A percentile compares a stretch with the other conserved stretches of the same genome.
phyloP scores from a whole-genome alignment of 2,329 filamentous ascomycete genomes.

The Cucurbitaria berberidis region DNA sequence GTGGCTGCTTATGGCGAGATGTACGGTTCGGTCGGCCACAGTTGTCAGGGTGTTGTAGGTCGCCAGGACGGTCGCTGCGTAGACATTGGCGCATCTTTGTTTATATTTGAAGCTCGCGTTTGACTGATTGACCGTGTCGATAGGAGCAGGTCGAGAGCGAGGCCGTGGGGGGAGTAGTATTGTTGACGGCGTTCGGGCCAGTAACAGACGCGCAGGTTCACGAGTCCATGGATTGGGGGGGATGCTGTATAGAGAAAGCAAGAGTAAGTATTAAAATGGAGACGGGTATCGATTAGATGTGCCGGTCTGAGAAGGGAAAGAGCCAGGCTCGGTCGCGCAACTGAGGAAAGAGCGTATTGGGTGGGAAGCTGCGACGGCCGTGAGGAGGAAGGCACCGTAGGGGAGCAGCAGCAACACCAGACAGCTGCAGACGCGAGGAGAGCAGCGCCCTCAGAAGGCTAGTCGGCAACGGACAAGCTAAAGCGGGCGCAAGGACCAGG shows the following conservation, averaged over 20 bases:
- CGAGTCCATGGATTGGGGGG: slow-evolving; percentile 27
- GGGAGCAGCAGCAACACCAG: slow-evolving; percentile 26
- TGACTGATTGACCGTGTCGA: slow-evolving; percentile 15
- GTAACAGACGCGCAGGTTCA: slow-evolving; percentile 40
- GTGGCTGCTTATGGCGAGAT: slow-evolving; percentile 30
- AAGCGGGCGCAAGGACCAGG: slow-evolving; percentile 25
- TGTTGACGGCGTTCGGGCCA: slow-evolving; percentile 27
- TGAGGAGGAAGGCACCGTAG: slow-evolving; percentile 37
- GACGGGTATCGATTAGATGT: slow-evolving; percentile 21
- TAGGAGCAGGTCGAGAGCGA: slow-evolving; percentile 12
- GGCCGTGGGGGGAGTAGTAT: slow-evolving; percentile 18
- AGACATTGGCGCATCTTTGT: slow-evolving; percentile 28
- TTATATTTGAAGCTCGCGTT: slow-evolving; percentile 6
- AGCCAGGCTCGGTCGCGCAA: slow-evolving; percentile 36
- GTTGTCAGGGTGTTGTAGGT: slow-evolving; percentile 11
- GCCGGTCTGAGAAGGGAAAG: slow-evolving; percentile 34
- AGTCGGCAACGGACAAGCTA: slow-evolving; percentile 5
- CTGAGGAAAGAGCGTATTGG: slow-evolving; percentile 45
- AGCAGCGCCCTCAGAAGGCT: slow-evolving; percentile 6
- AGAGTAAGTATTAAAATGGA: slow-evolving; percentile 23
- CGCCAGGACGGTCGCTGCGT: slow-evolving; percentile 12
- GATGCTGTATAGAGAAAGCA: slow-evolving; percentile 18
- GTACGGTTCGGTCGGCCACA: slow-evolving; percentile 14
- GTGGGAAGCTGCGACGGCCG: slow-evolving; percentile 45
- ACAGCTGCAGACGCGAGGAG: slow-evolving; percentile 13